Evolutionary conservation across 306 rosid genomes (phyloP).

Genomic region (Vigna reflexopilosa): DNA sequence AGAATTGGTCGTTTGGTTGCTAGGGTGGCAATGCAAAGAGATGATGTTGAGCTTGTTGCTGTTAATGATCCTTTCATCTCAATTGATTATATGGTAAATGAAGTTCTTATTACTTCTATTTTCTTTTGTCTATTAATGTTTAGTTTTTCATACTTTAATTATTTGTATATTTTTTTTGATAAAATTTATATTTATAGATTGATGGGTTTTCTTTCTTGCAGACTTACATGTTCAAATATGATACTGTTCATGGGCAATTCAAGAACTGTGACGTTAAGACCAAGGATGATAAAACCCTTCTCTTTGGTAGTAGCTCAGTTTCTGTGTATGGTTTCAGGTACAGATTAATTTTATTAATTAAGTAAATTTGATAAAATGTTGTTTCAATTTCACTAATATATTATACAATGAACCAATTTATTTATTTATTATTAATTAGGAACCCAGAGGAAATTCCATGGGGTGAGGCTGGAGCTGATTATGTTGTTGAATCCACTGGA

Average conservation of each 20-base stretch:
- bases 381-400: background rate
- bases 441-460: constrained; percentile 67
- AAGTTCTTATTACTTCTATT: too few relatives aligned
- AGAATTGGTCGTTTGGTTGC: constrained; percentile 74
- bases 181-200: background rate
- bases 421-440: background rate
- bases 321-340: constrained; percentile 57
- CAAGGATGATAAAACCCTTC: constrained; percentile 59
- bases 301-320: constrained; percentile 48
- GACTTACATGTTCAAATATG: constrained; percentile 67
- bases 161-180: too few relatives aligned
- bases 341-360: background rate
- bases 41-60: constrained; percentile 72
- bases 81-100: constrained; percentile 62
- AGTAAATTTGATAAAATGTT: constrained; percentile 3
- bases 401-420: background rate
- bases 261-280: constrained; percentile 51
- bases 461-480: constrained; percentile 61
- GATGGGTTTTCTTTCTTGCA: constrained; percentile 24
- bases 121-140: too few relatives aligned
- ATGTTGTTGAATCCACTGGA: constrained; percentile 76
- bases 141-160: too few relatives aligned
- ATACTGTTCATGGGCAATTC: constrained; percentile 57
- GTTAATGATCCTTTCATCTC: constrained; percentile 68
- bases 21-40: constrained; percentile 69